Base-by-base conservation (phyloP, 495 filamentous ascomycete species). In the Penicillium coffeae region DNA sequence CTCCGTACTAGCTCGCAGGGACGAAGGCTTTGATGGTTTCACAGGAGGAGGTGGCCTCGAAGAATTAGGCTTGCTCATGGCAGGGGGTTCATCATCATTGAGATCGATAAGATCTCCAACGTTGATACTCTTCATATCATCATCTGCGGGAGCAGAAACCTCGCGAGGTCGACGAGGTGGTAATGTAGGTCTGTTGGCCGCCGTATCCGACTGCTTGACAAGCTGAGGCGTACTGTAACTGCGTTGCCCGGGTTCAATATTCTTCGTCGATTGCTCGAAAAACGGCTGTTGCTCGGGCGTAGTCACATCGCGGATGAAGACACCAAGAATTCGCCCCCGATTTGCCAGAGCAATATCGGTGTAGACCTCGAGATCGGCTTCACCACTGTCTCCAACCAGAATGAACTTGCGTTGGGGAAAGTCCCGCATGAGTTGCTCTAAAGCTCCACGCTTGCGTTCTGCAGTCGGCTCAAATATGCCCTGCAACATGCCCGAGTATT, bases 381-480 rank as follows among this genome's bases (percentile, higher is more conserved):
- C 93, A 16, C 93, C 93, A 56, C 90, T 96, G 57, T 98, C 93
- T 3, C 93, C 93, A 25, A 96, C 85, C 0, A 99, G 77, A 8
- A 99, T 79, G 64, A 96, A 99, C 51, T 82, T 86, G 37, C 94
- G 76, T 39, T 90, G 76, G 0, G 93, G 93, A 60, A 97, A 99
- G 58, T 99, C 93, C 15, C 78, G 72, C 52, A 96, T 69, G 27
- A 99, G 86, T 51, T 79, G 85, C 52, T 96, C 90, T 1, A 99
- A 71, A 0, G 86, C 86, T 0, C 82, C 82, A 62, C 88, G 92
- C 71, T 99, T 99, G 36, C 91, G 74, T 66, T 97, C 93, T 0
- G 92, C 89, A 2, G 95, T 93, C 15, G 93, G 94, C 67, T 99
- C 93, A 54, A 99, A 96, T 35, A 99, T 96, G 0, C 93, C 93